A percentile compares a stretch with the other conserved stretches of the same genome.
Evolutionary conservation across 768 basidiomycete genomes (phyloP).

Genomic region (Cyathus striatus): DNA sequence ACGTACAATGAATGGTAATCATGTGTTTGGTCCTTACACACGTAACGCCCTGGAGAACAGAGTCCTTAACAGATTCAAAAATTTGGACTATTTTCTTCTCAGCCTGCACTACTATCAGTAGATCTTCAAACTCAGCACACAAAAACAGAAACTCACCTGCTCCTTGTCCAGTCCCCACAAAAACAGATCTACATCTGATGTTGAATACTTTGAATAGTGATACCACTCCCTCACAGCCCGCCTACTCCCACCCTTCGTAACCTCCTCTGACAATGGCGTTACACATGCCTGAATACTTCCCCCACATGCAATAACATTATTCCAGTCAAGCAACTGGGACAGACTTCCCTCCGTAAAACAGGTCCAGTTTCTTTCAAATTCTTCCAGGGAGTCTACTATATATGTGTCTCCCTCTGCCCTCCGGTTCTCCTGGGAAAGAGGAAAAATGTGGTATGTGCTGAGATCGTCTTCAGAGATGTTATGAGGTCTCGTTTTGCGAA

Average conservation of each 20-base stretch:
- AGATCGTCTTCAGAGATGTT: slow-evolving; percentile 39
- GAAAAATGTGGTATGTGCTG: slow-evolving; percentile 48
- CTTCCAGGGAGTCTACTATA: slow-evolving; percentile 45
- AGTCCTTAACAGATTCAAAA: slow-evolving; percentile 60
- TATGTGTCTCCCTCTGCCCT: slow-evolving; percentile 44
- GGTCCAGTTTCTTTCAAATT: slow-evolving; percentile 60
- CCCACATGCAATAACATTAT: slow-evolving; percentile 58
- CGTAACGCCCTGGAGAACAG: slow-evolving; percentile 64
- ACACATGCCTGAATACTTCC: slow-evolving; percentile 58
- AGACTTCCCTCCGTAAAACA: slow-evolving; percentile 61
- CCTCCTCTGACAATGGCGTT: slow-evolving; percentile 40
- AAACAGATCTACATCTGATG: slow-evolving; percentile 62
- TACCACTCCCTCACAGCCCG: slow-evolving; percentile 43
- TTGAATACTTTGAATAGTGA: slow-evolving; percentile 49
- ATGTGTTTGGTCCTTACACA: slow-evolving; percentile 65
- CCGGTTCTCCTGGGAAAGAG: slow-evolving; percentile 36
- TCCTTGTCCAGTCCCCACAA: slow-evolving; percentile 54
- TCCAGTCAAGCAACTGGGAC: slow-evolving; percentile 56
- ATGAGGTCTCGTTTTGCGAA: slow-evolving; percentile 39
- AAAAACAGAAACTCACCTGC: slow-evolving; percentile 26
- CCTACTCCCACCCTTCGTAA: slow-evolving; percentile 43
- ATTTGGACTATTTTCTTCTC: slow-evolving; percentile 55
- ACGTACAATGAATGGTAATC: slow-evolving; percentile 56
- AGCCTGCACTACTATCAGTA: slow-evolving; percentile 27
- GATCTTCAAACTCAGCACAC: neutral